phyloP scores from a whole-genome alignment of 31 red algal genomes.

The Odonthalia washingtoniensis region DNA sequence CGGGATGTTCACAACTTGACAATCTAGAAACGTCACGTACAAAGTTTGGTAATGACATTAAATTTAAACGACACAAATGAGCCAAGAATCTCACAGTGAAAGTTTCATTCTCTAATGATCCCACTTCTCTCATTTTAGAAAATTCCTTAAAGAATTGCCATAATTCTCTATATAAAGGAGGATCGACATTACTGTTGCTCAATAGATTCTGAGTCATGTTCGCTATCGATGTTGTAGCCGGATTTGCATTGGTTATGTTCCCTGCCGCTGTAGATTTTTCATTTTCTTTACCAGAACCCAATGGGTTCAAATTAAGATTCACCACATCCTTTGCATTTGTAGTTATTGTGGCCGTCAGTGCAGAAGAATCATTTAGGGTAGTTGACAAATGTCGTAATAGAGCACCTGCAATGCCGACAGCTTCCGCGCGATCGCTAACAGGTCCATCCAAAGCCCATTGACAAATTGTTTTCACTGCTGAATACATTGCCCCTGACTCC shows the following conservation, averaged over 20 bases:
- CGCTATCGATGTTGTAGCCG: background rate
- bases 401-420: conserved; percentile 36
- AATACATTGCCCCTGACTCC: background rate
- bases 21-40: conserved; percentile 51
- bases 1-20: conserved; percentile 30
- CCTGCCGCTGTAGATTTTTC: background rate
- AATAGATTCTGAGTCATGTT: background rate
- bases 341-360: background rate
- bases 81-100: conserved; percentile 54
- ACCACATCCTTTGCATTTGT: background rate
- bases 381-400: conserved; percentile 31
- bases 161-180: conserved; percentile 51
- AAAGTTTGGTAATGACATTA: conserved; percentile 46
- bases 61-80: conserved; percentile 46
- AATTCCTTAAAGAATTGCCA: conserved; percentile 59
- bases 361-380: background rate
- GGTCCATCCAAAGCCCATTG: conserved; percentile 41
- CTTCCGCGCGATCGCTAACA: conserved; percentile 51
- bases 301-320: background rate
- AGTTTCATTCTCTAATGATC: conserved; percentile 29
- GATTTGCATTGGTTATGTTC: too few species aligned
- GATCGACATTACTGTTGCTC: background rate
- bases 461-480: conserved; percentile 41
- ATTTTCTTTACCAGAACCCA: too few species aligned
- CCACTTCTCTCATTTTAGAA: conserved; percentile 14